These are phyloP conservation scores for Staphylotrichum tortipilum DNA, from an alignment of 495 filamentous ascomycete genomes.

Conservation along the genomic window DNA sequence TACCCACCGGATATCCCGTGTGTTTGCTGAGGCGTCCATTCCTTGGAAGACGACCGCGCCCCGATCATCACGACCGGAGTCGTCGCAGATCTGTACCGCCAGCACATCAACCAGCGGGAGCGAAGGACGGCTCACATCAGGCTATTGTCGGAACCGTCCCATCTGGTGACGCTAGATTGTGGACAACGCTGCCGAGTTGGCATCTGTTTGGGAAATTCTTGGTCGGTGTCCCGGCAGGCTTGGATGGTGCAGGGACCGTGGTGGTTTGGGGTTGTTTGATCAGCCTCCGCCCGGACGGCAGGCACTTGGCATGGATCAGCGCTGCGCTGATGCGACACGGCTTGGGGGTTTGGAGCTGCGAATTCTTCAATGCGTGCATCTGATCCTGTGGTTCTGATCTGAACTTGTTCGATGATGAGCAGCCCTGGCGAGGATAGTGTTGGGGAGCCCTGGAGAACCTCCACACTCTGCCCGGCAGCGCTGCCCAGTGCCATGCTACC, in stretches of 20 bases:
- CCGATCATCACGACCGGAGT: not conserved
- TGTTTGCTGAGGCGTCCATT: not conserved
- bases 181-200: not conserved
- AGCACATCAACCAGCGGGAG: not conserved
- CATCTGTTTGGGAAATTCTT: not conserved
- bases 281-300: not conserved
- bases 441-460: no score
- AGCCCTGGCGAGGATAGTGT: no score
- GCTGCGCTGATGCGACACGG: not conserved
- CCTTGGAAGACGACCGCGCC: not conserved
- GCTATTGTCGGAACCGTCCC: not conserved
- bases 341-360: no score
- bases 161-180: not conserved
- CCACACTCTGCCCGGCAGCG: no score
- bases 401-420: no score
- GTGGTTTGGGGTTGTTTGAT: constrained; percentile 1
- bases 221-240: not conserved
- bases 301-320: not conserved
- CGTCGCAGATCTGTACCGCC: constrained; percentile 1
- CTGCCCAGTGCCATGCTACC: no score
- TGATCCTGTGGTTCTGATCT: no score
- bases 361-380: no score
- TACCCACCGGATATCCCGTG: not conserved
- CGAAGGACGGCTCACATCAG: not conserved
- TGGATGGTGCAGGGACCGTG: not conserved